Base-by-base conservation (phyloP, 129 eudicot genomes). In the Mikania micrantha region DNA sequence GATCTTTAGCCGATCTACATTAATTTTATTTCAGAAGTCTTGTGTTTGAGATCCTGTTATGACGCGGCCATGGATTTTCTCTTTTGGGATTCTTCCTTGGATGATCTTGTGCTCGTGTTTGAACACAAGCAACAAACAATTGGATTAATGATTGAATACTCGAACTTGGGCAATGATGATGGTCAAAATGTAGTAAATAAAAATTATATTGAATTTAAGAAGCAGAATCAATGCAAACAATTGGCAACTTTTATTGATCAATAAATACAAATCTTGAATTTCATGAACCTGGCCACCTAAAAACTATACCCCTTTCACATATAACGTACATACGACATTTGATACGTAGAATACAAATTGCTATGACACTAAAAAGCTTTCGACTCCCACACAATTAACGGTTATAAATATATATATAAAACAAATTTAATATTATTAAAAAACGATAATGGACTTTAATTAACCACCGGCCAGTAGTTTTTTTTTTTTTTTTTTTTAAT, bases 151-250 rank as follows among this genome's bases (percentile, higher is more conserved):
- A n/a, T n/a, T n/a, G n/a, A n/a, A n/a, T n/a, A n/a, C n/a, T n/a
- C n/a, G n/a, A n/a, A n/a, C n/a, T n/a, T n/a, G n/a, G n/a, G n/a
- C n/a, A n/a, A n/a, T n/a, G n/a, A n/a, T n/a, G n/a, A n/a, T n/a
- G n/a, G n/a, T n/a, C n/a, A n/a, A n/a, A n/a, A n/a, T n/a, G n/a
- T n/a, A n/a, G n/a, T n/a, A n/a, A n/a, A n/a, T n/a, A n/a, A n/a
- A n/a, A n/a, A n/a, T n/a, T n/a, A n/a, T n/a, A n/a, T n/a, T n/a
- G n/a, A n/a, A n/a, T n/a, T n/a, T n/a, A n/a, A n/a, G n/a, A n/a
- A n/a, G n/a, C n/a, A n/a, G n/a, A n/a, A n/a, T n/a, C n/a, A 44
- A 74, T 67, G 40, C 74, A 75, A 68, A 68, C 64, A 69, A 60
- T 10, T 24, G 56, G 74, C 53, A 75, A 25, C 70, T 75, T 58